Evolutionary conservation across 2,329 filamentous ascomycete genomes (phyloP).

Genomic region (Thermoascus crustaceus): DNA sequence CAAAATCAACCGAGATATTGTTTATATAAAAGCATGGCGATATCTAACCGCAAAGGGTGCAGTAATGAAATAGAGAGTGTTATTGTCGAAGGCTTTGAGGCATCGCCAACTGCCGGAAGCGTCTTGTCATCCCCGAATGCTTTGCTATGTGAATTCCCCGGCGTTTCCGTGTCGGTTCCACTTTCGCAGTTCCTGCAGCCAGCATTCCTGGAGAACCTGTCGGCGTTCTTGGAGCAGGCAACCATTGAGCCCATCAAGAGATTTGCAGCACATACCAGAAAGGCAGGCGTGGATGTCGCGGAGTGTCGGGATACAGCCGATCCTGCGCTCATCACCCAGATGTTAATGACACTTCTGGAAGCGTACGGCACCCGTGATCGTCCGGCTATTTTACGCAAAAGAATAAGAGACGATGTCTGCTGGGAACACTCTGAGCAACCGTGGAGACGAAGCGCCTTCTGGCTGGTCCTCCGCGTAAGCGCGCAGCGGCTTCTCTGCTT

Average conservation of each 20-base stretch:
- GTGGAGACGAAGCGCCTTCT: constrained; percentile 56
- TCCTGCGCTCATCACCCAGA: constrained; percentile 50
- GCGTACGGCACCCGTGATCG: constrained; percentile 39
- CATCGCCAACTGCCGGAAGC: constrained; percentile 45
- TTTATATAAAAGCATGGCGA: neutral
- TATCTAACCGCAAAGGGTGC: neutral
- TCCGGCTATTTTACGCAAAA: constrained; percentile 44
- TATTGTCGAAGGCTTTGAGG: constrained; percentile 55
- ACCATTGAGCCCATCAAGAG: constrained; percentile 45
- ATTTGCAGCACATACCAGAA: constrained; percentile 46
- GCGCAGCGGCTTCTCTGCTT: constrained; percentile 45
- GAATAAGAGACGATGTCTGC: constrained; percentile 55
- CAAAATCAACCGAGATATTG: neutral
- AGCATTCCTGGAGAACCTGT: constrained; percentile 42
- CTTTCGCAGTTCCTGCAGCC: constrained; percentile 27
- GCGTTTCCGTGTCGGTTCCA: constrained; percentile 43
- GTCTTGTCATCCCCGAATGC: constrained; percentile 46
- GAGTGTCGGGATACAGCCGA: constrained; percentile 52
- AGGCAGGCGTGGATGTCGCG: constrained; percentile 41
- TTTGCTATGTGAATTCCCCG: constrained; percentile 54
- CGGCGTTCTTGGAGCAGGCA: constrained; percentile 49
- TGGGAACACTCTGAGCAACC: constrained; percentile 42
- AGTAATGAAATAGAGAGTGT: constrained; percentile 16
- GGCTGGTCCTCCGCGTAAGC: constrained; percentile 54
- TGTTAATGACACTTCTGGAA: constrained; percentile 54